Percentiles rank a stretch among this genome's conserved stretches.
Conservation (phyloP, 2,329 filamentous ascomycete species). For the Penicillium sp. region DNA sequence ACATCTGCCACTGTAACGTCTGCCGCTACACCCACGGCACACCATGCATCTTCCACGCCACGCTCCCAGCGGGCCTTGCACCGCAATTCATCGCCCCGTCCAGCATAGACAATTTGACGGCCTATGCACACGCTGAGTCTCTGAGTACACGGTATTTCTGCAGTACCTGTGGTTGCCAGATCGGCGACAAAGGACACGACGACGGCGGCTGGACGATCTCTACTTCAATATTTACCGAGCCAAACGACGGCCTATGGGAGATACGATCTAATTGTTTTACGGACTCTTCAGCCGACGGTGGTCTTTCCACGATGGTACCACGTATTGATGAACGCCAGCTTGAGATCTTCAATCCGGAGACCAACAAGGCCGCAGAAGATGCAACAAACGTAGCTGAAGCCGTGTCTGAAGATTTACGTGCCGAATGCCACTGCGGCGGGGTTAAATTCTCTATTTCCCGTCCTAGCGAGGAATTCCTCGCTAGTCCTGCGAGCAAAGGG, state of each 20-base stretch:
- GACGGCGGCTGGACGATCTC: constrained; percentile 24
- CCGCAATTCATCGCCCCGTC: constrained; percentile 27
- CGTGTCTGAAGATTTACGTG: constrained; percentile 28
- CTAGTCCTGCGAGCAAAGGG: constrained; percentile 20
- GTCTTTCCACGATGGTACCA: constrained; percentile 18
- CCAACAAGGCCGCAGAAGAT: background rate
- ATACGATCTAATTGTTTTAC: constrained; percentile 22
- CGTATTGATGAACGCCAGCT: constrained; percentile 16
- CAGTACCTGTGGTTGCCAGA: constrained; percentile 43
- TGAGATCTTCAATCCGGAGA: constrained; percentile 11
- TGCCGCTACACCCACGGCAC: constrained; percentile 44
- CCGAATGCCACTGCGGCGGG: constrained; percentile 46
- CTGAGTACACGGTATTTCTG: constrained; percentile 41
- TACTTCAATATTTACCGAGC: constrained; percentile 24
- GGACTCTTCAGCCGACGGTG: constrained; percentile 16
- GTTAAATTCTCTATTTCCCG: constrained; percentile 43
- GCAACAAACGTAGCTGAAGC: background rate
- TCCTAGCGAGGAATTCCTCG: constrained; percentile 31
- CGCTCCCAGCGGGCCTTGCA: constrained; percentile 19
- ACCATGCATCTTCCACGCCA: constrained; percentile 26
- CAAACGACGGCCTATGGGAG: constrained; percentile 16
- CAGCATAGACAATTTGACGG: constrained; percentile 16
- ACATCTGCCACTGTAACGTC: constrained; percentile 46
- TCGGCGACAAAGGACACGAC: constrained; percentile 16
- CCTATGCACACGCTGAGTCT: constrained; percentile 32